phyloP scores from a whole-genome alignment of 768 basidiomycete species.

The Termitomyces sp. region DNA sequence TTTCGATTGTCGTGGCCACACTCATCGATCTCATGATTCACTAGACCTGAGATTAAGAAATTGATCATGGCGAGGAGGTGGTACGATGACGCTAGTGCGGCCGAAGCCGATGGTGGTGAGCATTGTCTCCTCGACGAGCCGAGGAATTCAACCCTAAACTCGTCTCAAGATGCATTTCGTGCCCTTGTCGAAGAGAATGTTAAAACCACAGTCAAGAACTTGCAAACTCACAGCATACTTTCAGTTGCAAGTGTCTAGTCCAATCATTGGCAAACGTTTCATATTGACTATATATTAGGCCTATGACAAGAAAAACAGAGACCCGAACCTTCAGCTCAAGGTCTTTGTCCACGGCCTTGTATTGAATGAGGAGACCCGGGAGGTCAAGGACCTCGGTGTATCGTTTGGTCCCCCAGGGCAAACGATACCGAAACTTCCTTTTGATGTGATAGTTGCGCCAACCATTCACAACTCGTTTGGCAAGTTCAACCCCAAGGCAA shows the following conservation, averaged over 20 bases:
- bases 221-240: constrained; percentile 33
- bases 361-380: constrained; percentile 45
- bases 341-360: constrained; percentile 55
- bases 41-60: constrained; percentile 28
- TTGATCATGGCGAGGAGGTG: constrained; percentile 27
- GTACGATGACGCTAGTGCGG: constrained; percentile 10
- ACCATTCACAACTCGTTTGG: constrained; percentile 17
- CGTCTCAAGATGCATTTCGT: constrained; percentile 26
- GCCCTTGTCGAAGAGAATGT: constrained; percentile 48
- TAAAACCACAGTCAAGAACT: constrained; percentile 32
- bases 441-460: constrained; percentile 22
- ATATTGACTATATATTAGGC: constrained; percentile 1
- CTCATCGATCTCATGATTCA: not conserved
- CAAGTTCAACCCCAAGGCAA: constrained; percentile 14
- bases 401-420: constrained; percentile 35
- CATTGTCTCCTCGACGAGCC: not conserved
- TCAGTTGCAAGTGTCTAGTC: constrained; percentile 18
- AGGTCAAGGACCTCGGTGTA: constrained; percentile 42
- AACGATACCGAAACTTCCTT: constrained; percentile 27
- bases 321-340: constrained; percentile 15
- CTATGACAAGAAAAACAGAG: constrained; percentile 12
- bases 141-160: not conserved
- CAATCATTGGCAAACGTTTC: not conserved
- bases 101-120: constrained; percentile 7
- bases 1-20: not conserved